phyloP scores from a whole-genome alignment of 768 basidiomycete species.

The Xerocomus spinulosus region DNA sequence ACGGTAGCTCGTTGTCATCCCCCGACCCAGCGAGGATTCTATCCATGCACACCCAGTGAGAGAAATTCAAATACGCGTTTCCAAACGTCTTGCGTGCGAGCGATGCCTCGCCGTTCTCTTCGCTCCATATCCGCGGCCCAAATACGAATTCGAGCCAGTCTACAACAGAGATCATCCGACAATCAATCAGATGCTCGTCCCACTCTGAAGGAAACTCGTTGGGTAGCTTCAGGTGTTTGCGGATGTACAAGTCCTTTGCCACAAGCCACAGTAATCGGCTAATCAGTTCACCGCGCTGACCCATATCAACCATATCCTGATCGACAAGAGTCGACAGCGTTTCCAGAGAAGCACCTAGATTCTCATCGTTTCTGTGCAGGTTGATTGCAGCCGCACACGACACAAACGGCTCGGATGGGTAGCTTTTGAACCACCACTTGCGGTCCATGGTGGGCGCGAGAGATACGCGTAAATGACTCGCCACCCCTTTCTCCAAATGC shows the following conservation, averaged over 20 bases:
- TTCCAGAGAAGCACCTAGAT: background rate
- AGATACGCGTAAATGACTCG: conserved; percentile 4
- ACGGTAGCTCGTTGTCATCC: background rate
- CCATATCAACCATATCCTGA: background rate
- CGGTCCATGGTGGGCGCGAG: background rate
- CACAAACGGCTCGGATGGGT: conserved; percentile 16
- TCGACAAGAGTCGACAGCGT: background rate
- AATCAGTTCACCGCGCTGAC: background rate
- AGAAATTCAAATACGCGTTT: background rate
- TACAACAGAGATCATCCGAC: conserved; percentile 1
- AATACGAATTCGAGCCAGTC: conserved; percentile 5
- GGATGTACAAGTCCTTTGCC: background rate
- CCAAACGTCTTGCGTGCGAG: background rate
- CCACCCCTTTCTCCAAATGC: background rate
- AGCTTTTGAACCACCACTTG: conserved; percentile 1
- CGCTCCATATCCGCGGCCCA: background rate
- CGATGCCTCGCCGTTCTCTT: background rate
- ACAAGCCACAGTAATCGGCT: conserved; percentile 1
- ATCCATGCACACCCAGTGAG: background rate
- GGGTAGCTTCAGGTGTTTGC: background rate
- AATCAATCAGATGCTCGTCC: background rate
- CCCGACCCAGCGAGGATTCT: background rate
- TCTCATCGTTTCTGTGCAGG: background rate
- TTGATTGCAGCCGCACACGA: conserved; percentile 3
- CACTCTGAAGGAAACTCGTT: background rate